Evolutionary conservation across 2,329 filamentous ascomycete genomes (phyloP), one percentile per base, ranked within the genome.

Genomic region (Penicillium sp.): DNA sequence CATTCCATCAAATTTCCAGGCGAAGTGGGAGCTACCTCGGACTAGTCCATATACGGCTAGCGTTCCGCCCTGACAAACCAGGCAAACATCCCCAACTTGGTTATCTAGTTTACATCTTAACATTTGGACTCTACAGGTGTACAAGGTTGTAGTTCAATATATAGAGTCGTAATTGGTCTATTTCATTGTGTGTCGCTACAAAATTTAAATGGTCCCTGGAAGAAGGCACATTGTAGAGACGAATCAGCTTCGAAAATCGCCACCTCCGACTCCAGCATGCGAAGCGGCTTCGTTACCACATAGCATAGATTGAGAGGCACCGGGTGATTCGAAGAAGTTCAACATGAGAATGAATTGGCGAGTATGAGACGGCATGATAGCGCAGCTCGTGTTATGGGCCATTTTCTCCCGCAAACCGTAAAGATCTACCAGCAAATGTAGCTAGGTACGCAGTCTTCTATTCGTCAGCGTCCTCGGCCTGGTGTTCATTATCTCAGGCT

Each of bases 1-100:
- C 64, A 60, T 69, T 67, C 62, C 65, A 64, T 69, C 65, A 72
- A 72, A 70, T 73, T 73, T 74, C 70, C 71, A 72, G 67, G 59
- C 61, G 66, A 73, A 73, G 71, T 74, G 71, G 71, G 71, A 71
- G 70, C 69, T 71, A 67, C 68, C 66, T 65, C 59, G 54, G 65
- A 59, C 70, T 71, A 72, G 57, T 46, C 70, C 59, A 3, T n/a
- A 62, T 65, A 53, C 0, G 62, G 63, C 21, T 67, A 67, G 66
- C 46, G 57, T 51, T 6, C n/a, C 27, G 13, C 50, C 59, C 59
- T 59, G 56, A 62, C 60, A 65, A 64, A 65, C 60, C 8, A 58
- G 54, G 45, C 57, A 65, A 65, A 62, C 58, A 59, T 50, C 29
- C 37, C 52, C 39, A 41, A 49, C 15, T 49, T 23, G 4, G 23